Percentiles rank a stretch among this genome's conserved stretches.
Evolutionary conservation across 2,329 filamentous ascomycete genomes (phyloP).

Genomic region (Epicoccum nigrum): DNA sequence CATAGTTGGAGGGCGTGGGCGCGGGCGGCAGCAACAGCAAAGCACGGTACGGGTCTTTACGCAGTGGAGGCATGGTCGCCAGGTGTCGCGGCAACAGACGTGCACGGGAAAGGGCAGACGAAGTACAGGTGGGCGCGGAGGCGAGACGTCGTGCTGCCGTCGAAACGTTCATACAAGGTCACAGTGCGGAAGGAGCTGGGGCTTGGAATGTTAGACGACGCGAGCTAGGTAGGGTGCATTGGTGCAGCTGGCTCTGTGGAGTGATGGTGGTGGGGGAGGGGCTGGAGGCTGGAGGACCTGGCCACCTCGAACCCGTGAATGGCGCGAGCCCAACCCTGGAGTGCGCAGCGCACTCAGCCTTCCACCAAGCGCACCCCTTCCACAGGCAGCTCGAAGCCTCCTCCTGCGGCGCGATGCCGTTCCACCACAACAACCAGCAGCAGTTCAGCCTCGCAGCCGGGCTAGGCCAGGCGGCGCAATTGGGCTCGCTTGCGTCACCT

Average conservation of each 20-base stretch:
- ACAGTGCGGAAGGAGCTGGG: not conserved
- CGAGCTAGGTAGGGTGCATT: too few relatives aligned
- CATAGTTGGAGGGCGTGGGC: slow-evolving; percentile 48
- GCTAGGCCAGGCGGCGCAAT: slow-evolving; percentile 54
- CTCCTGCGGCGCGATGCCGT: slow-evolving; percentile 42
- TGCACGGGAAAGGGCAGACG: slow-evolving; percentile 2
- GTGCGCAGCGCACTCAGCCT: too few relatives aligned
- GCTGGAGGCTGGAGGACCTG: too few relatives aligned
- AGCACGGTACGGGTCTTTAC: slow-evolving; percentile 27
- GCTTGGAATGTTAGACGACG: too few relatives aligned
- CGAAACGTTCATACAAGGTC: slow-evolving; percentile 12
- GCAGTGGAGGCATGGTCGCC: slow-evolving; percentile 37
- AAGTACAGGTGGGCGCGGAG: not conserved
- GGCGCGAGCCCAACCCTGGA: too few relatives aligned
- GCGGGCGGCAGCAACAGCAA: slow-evolving; percentile 55
- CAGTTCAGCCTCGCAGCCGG: slow-evolving; percentile 41
- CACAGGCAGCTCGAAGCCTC: slow-evolving; percentile 12
- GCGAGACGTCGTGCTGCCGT: slow-evolving; percentile 6
- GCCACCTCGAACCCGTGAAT: too few relatives aligned
- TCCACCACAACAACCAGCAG: slow-evolving; percentile 36
- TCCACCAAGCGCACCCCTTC: slow-evolving; percentile 3
- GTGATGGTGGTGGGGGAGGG: slow-evolving; percentile 6
- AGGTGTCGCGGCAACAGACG: slow-evolving; percentile 22
- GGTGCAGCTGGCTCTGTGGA: not conserved
- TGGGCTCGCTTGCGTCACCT: slow-evolving; percentile 56